phyloP scores from a whole-genome alignment of 805 yeast species.

The Candida sonorensis region DNA sequence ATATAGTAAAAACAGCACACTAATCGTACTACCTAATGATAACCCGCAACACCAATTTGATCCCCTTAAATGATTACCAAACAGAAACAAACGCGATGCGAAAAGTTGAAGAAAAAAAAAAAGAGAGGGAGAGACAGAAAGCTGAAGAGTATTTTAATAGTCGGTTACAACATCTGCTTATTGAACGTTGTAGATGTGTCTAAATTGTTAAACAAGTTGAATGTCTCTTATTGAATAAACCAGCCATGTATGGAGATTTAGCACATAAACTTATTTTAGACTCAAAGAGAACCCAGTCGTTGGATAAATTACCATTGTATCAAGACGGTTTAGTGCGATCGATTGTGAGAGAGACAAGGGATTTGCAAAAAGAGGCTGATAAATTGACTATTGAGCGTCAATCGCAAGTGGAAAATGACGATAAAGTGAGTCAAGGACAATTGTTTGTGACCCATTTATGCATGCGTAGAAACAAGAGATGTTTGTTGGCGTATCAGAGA shows the following conservation, averaged over 20 bases:
- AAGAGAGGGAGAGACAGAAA: no score
- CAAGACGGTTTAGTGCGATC: constrained; percentile 65
- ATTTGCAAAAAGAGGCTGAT: constrained; percentile 52
- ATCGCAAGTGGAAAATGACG: constrained; percentile 22
- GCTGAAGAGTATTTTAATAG: no score
- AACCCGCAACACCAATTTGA: no score
- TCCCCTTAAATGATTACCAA: no score
- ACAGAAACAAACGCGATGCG: no score
- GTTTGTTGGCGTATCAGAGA: constrained; percentile 77
- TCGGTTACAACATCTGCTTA: no score
- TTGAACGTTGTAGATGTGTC: no score
- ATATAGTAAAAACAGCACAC: no score
- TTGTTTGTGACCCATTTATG: constrained; percentile 65
- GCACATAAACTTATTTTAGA: constrained; percentile 81
- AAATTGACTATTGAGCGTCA: constrained; percentile 27
- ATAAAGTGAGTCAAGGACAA: constrained; percentile 52
- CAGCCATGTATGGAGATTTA: constrained; percentile 92
- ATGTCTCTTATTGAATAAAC: no score
- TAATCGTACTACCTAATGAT: no score
- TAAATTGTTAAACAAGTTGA: no score
- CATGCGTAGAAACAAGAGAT: constrained; percentile 84
- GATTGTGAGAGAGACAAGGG: constrained; percentile 64
- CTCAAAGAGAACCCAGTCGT: constrained; percentile 67
- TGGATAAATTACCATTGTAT: constrained; percentile 62
- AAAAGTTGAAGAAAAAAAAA: no score